These are phyloP conservation scores for Talaromyces sp. DNA, from an alignment of 2,329 filamentous ascomycete species.

Conservation along the genomic window DNA sequence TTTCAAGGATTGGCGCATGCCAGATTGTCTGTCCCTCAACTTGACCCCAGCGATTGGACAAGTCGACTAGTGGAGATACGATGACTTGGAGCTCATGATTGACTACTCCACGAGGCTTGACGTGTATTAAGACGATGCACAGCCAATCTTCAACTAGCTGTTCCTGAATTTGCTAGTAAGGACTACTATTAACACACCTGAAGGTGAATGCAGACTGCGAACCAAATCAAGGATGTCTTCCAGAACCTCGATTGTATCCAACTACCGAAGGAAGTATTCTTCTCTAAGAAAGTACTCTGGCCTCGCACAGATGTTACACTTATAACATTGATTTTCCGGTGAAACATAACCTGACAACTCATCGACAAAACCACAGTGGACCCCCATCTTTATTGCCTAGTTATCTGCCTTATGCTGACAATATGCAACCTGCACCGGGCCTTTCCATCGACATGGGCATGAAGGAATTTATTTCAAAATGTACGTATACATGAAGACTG, in stretches of 20 bases:
- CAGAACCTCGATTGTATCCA: neutral
- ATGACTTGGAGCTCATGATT: neutral
- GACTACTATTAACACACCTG: neutral
- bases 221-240: neutral
- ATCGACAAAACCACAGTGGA: neutral
- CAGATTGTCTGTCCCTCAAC: neutral
- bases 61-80: neutral
- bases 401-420: neutral
- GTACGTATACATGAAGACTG: neutral
- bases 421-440: neutral
- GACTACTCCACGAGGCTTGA: neutral
- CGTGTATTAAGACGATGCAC: neutral
- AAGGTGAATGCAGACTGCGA: neutral
- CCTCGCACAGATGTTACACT: neutral
- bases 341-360: neutral
- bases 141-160: constrained; percentile 6
- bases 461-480: neutral
- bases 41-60: neutral
- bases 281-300: neutral
- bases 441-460: neutral
- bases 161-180: constrained; percentile 6
- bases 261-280: no score
- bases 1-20: neutral
- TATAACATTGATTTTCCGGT: neutral
- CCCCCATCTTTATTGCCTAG: neutral